Evolutionary conservation across 306 rosid genomes (phyloP).

Genomic region (Quillaja saponaria): DNA sequence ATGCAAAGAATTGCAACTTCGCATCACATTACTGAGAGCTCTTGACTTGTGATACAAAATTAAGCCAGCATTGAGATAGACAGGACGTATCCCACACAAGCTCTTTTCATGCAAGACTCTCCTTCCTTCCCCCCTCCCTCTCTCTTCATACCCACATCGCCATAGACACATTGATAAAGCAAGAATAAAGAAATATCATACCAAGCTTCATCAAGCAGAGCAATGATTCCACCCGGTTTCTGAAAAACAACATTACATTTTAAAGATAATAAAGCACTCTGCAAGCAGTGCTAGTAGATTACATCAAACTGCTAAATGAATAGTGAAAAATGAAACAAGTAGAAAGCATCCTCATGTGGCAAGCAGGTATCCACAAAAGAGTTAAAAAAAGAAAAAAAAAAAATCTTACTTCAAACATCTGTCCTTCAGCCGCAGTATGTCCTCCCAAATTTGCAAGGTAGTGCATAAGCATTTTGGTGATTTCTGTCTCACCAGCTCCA

Average conservation of each 20-base stretch:
- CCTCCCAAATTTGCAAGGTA: constrained; percentile 95
- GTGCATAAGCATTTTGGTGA: constrained; percentile 91
- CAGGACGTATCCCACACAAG: constrained; percentile 15
- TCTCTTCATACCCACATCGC: constrained; percentile 18
- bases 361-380: constrained; percentile 13
- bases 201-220: constrained; percentile 97
- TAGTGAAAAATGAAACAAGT: constrained; percentile 20
- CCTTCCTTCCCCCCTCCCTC: constrained; percentile 16
- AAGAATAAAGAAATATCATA: constrained; percentile 48
- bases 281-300: constrained; percentile 6
- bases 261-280: constrained; percentile 24
- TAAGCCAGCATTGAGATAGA: constrained; percentile 16
- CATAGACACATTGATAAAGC: background rate
- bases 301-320: constrained; percentile 16
- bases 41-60: constrained; percentile 8
- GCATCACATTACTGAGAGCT: constrained; percentile 23
- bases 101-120: constrained; percentile 16
- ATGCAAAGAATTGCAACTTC: no score
- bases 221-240: constrained; percentile 92
- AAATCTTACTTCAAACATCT: constrained; percentile 81
- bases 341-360: constrained; percentile 12
- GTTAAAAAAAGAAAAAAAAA: background rate
- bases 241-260: constrained; percentile 39
- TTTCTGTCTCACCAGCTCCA: constrained; percentile 96
- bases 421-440: constrained; percentile 67